These are phyloP conservation scores for Musa troglodytarum DNA, from an alignment of 176 grass and related monocot species.

Conservation along the genomic window DNA sequence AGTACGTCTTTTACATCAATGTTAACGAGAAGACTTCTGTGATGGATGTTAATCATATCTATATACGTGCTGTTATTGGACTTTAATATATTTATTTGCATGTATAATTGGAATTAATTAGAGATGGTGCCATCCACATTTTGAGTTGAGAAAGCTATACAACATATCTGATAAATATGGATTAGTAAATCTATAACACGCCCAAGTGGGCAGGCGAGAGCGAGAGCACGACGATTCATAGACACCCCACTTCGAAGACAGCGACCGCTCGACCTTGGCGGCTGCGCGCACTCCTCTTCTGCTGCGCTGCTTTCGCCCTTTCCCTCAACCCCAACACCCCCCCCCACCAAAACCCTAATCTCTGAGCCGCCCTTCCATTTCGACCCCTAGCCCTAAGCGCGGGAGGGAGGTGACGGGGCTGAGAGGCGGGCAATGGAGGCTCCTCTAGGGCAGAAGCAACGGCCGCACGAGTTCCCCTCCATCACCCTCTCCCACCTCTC, in stretches of 20 bases:
- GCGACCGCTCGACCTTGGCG: slow-evolving; percentile 4
- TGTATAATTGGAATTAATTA: too few species aligned
- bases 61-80: too few species aligned
- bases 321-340: not conserved
- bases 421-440: not conserved
- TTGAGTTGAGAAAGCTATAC: too few species aligned
- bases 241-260: not conserved
- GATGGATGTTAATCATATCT: too few species aligned
- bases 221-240: not conserved
- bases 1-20: too few species aligned
- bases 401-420: slow-evolving; percentile 10
- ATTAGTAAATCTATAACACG: too few species aligned
- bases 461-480: slow-evolving; percentile 41
- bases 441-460: slow-evolving; percentile 24
- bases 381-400: slow-evolving; percentile 26
- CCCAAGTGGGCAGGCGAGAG: not conserved
- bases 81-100: too few species aligned
- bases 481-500: slow-evolving; percentile 48
- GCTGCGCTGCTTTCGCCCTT: slow-evolving; percentile 7
- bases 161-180: too few species aligned
- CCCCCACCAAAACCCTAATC: slow-evolving; percentile 18
- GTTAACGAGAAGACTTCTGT: too few species aligned
- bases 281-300: not conserved
- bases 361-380: not conserved
- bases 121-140: too few species aligned